Percentiles rank a stretch among this genome's conserved stretches.
phyloP scores from a whole-genome alignment of 139 green algal species.

The Dunaliella primolecta region DNA sequence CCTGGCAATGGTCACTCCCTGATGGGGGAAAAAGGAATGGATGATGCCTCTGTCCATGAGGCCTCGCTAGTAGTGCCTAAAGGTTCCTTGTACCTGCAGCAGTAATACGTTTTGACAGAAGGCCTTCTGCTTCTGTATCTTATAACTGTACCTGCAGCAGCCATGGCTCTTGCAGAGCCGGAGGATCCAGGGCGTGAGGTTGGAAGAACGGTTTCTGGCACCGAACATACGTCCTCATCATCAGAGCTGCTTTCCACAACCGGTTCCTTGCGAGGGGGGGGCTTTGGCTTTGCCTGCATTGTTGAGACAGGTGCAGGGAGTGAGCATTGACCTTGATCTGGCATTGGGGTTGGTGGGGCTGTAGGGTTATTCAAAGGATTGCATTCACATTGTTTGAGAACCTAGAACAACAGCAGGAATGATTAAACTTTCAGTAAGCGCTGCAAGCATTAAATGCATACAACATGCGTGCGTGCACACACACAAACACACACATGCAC shows the following conservation, averaged over 20 bases:
- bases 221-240: background rate
- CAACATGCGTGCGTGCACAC: background rate
- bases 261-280: background rate
- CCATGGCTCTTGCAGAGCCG: background rate
- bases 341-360: background rate
- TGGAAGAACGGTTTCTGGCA: background rate
- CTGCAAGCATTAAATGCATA: background rate
- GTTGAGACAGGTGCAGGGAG: background rate
- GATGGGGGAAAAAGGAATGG: too few species aligned
- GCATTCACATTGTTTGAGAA: background rate
- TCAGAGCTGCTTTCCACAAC: background rate
- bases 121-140: background rate
- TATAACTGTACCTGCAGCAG: background rate
- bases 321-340: background rate
- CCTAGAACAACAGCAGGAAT: background rate
- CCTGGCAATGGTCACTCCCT: background rate
- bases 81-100: too few species aligned
- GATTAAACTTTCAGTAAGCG: background rate
- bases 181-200: background rate
- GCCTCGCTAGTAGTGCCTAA: too few species aligned
- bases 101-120: background rate
- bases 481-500: background rate
- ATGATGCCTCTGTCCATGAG: too few species aligned
- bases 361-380: background rate
- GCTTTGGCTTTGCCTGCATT: background rate